phyloP scores from a whole-genome alignment of 2,329 filamentous ascomycete species.

The Chaetomium olivaceum region DNA sequence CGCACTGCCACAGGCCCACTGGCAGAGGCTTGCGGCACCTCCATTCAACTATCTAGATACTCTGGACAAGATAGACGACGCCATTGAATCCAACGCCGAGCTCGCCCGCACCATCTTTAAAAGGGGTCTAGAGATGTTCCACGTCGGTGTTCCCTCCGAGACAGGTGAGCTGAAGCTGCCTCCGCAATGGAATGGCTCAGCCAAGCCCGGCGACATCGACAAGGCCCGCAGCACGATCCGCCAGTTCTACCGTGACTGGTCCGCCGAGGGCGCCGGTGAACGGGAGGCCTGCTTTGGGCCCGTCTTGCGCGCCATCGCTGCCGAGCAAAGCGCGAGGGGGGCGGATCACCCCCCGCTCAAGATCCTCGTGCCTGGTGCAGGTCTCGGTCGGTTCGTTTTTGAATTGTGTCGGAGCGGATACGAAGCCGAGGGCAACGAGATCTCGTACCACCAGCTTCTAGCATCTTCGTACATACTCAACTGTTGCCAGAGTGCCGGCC shows the following conservation, averaged over 20 bases:
- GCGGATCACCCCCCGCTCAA: constrained; percentile 47
- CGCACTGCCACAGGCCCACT: constrained; percentile 79
- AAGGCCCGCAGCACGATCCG: constrained; percentile 91
- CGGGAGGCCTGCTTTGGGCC: constrained; percentile 75
- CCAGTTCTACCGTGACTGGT: constrained; percentile 96
- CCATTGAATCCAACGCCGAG: constrained; percentile 85
- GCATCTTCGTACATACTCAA: constrained; percentile 79
- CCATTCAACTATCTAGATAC: constrained; percentile 83
- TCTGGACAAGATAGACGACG: constrained; percentile 76
- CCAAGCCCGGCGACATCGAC: constrained; percentile 75
- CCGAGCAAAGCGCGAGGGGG: constrained; percentile 35
- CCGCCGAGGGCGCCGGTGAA: constrained; percentile 71
- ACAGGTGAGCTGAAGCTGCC: constrained; percentile 51
- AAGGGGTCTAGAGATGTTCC: constrained; percentile 69
- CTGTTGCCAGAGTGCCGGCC: constrained; percentile 56
- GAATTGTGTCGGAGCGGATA: constrained; percentile 77
- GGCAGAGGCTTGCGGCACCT: constrained; percentile 75
- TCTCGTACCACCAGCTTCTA: constrained; percentile 94
- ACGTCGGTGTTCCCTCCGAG: constrained; percentile 34
- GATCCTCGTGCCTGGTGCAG: constrained; percentile 86
- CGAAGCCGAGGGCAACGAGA: constrained; percentile 84
- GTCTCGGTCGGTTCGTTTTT: constrained; percentile 84
- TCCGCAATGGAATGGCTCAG: constrained; percentile 67
- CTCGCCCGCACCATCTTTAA: constrained; percentile 76
- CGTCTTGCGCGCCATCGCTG: constrained; percentile 64